phyloP scores from a whole-genome alignment of 495 filamentous ascomycete species.

The Penicillium goetzii region DNA sequence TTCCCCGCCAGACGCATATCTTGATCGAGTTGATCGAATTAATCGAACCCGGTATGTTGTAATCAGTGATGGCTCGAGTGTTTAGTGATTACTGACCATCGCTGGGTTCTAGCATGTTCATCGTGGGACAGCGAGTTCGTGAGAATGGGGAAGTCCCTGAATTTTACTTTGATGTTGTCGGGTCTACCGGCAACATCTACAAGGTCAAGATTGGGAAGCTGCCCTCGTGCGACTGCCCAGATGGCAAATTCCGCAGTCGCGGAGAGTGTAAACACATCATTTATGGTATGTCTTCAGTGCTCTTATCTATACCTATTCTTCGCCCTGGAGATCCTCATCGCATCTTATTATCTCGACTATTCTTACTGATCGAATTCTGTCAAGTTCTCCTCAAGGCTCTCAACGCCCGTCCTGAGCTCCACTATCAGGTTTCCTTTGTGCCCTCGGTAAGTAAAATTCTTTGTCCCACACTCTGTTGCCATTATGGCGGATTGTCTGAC shows the following conservation, averaged over 20 bases:
- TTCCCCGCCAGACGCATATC: slow-evolving; percentile 43
- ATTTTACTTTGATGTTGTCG: slow-evolving; percentile 68
- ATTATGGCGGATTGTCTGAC: not conserved
- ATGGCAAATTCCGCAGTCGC: slow-evolving; percentile 61
- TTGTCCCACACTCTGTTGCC: not conserved
- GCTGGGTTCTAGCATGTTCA: slow-evolving; percentile 54
- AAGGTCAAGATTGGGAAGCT: slow-evolving; percentile 55
- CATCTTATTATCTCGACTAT: slow-evolving; percentile 11
- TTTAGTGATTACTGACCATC: not conserved
- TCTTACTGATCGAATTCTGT: slow-evolving; percentile 23
- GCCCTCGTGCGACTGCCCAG: slow-evolving; percentile 71
- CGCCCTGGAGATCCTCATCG: not conserved
- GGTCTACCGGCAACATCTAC: slow-evolving; percentile 79
- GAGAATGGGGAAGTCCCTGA: slow-evolving; percentile 46
- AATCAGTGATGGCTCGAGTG: too few species aligned
- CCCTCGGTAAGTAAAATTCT: slow-evolving; percentile 43
- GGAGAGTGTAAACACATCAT: slow-evolving; percentile 80
- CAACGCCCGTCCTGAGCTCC: slow-evolving; percentile 61
- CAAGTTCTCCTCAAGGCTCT: slow-evolving; percentile 67
- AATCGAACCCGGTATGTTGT: slow-evolving; percentile 40
- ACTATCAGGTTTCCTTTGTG: slow-evolving; percentile 77
- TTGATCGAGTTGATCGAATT: slow-evolving; percentile 48
- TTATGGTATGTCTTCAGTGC: slow-evolving; percentile 50
- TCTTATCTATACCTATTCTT: not conserved
- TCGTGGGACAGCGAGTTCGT: slow-evolving; percentile 52